phyloP scores from a whole-genome alignment of 257 asterid species.

The Solanum chaucha region DNA sequence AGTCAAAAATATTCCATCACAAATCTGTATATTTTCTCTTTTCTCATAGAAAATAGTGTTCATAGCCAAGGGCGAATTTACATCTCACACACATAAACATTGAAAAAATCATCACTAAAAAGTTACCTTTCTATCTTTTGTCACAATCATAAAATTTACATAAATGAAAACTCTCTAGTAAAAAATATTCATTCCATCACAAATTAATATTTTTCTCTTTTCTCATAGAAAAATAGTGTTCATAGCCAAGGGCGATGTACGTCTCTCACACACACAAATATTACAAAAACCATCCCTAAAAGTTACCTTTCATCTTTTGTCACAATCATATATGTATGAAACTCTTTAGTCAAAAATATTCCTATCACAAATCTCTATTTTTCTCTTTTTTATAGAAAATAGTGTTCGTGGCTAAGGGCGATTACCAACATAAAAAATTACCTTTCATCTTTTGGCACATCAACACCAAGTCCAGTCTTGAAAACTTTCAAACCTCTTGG shows the following conservation, averaged over 20 bases:
- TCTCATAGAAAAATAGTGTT: background rate
- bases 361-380: background rate
- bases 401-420: background rate
- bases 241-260: background rate
- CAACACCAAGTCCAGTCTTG: conserved; percentile 57
- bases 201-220: background rate
- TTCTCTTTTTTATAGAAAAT: background rate
- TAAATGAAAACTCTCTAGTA: no score
- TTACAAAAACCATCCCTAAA: background rate
- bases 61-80: no score
- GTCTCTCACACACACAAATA: background rate
- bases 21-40: background rate
- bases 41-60: background rate
- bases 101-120: background rate
- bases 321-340: no score
- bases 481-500: conserved; percentile 64
- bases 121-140: background rate
- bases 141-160: no score
- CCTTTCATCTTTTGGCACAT: conserved; percentile 58
- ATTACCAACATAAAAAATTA: no score
- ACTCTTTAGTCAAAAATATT: no score
- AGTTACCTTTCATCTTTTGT: no score
- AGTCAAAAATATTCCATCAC: background rate
- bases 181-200: background rate
- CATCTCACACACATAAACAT: background rate